Percentiles rank a stretch among this genome's conserved stretches.
phyloP scores from a whole-genome alignment of 2,329 filamentous ascomycete species.

The Alternaria ventricosa region DNA sequence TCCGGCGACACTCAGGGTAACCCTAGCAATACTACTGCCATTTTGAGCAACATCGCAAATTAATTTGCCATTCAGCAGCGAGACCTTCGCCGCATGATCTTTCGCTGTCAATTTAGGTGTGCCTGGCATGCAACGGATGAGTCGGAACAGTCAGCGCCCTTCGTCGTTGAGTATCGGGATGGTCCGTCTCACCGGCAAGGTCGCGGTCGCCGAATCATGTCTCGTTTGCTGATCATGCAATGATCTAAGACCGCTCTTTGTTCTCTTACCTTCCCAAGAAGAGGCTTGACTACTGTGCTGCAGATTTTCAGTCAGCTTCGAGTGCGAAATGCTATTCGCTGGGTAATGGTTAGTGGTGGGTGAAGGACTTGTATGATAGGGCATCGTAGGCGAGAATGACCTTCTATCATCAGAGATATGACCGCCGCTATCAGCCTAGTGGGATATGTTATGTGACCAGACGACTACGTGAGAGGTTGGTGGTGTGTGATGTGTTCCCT shows the following conservation, averaged over 20 bases:
- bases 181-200: background rate
- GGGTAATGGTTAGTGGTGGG: slow-evolving; percentile 5
- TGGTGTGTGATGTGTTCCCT: background rate
- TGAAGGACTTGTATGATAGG: slow-evolving; percentile 10
- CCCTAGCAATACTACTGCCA: background rate
- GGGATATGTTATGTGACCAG: slow-evolving; percentile 7
- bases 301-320: background rate
- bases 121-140: background rate
- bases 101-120: background rate
- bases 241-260: background rate
- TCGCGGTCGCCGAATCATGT: background rate
- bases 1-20: background rate
- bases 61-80: background rate
- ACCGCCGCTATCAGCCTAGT: slow-evolving; percentile 5
- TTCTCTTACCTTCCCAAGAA: background rate
- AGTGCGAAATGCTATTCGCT: background rate
- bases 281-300: background rate
- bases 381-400: slow-evolving; percentile 3
- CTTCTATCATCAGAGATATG: background rate
- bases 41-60: background rate
- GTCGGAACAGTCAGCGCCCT: background rate
- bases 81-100: background rate
- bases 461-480: slow-evolving; percentile 1
- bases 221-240: background rate
- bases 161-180: background rate